These are phyloP conservation scores for Graphilbum fragrans DNA, from an alignment of 2,329 filamentous ascomycete genomes.

Conservation along the genomic window DNA sequence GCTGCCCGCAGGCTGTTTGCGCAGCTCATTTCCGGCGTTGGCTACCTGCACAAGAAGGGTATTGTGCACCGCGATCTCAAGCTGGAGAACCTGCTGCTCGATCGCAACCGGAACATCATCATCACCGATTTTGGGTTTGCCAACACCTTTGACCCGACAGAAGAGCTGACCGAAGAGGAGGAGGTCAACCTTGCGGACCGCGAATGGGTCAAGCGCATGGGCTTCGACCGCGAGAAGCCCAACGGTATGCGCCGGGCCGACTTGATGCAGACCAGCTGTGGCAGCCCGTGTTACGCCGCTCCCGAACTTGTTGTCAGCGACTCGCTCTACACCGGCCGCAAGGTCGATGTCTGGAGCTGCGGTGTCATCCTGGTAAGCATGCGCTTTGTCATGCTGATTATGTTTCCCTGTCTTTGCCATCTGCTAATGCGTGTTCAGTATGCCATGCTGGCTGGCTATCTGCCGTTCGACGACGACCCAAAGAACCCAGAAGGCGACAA, in stretches of 20 bases:
- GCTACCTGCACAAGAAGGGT: constrained; percentile 95
- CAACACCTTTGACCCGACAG: constrained; percentile 84
- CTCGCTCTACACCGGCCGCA: constrained; percentile 90
- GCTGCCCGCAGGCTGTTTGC: constrained; percentile 85
- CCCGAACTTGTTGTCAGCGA: constrained; percentile 96
- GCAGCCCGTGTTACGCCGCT: constrained; percentile 94
- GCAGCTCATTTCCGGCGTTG: constrained; percentile 89
- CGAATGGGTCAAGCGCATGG: constrained; percentile 75
- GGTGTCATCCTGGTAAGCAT: constrained; percentile 84
- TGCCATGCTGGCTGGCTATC: constrained; percentile 94
- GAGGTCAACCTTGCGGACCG: constrained; percentile 78
- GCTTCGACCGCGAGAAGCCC: constrained; percentile 66
- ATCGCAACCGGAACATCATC: constrained; percentile 97
- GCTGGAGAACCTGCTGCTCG: constrained; percentile 86
- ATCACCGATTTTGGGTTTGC: constrained; percentile 99
- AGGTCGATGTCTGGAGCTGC: constrained; percentile 99
- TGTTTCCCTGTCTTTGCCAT: neutral
- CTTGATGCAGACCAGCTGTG: constrained; percentile 97
- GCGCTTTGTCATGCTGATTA: neutral
- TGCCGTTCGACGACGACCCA: constrained; percentile 96
- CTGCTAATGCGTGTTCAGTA: constrained; percentile 45
- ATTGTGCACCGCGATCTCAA: constrained; percentile 97
- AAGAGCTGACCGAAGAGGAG: constrained; percentile 82
- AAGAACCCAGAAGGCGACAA: constrained; percentile 98
- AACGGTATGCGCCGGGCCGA: constrained; percentile 77